Conservation (phyloP, 2,329 filamentous ascomycete species). For the Neoscytalidium dimidiatum region DNA sequence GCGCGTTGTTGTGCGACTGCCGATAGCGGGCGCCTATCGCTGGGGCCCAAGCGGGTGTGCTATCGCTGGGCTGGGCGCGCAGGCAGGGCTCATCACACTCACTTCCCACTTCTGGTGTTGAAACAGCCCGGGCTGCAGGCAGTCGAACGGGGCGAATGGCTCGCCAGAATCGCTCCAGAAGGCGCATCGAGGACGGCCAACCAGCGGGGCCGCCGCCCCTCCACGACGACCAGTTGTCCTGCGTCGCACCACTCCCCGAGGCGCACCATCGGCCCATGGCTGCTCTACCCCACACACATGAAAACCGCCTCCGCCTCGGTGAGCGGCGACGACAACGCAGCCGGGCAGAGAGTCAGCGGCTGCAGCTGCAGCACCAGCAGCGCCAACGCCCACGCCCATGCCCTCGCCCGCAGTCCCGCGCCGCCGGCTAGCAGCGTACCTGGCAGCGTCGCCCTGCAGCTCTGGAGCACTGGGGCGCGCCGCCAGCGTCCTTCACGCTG, state of each 20-base stretch:
- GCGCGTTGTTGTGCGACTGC: conserved; percentile 14
- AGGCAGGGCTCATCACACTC: background rate
- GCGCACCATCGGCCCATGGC: conserved; percentile 10
- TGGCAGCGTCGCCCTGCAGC: background rate
- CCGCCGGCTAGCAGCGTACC: background rate
- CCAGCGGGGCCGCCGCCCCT: conserved; percentile 13
- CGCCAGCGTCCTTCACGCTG: background rate
- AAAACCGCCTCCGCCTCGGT: conserved; percentile 3
- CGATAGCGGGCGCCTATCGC: conserved; percentile 14
- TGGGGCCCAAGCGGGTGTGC: background rate
- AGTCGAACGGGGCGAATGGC: conserved; percentile 8
- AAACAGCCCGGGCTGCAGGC: conserved; percentile 7
- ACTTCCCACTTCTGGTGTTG: conserved; percentile 12
- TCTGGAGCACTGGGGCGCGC: background rate
- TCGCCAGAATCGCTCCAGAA: background rate
- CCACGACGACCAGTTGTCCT: conserved; percentile 12
- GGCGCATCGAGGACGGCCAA: background rate
- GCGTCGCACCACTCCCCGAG: conserved; percentile 8
- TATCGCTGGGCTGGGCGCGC: no score
- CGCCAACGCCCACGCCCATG: background rate
- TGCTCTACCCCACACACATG: conserved; percentile 11
- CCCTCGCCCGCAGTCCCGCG: no score
- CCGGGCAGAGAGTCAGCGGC: background rate
- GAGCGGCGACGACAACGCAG: conserved; percentile 8
- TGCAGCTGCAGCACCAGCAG: background rate